Percentiles rank a stretch among this genome's conserved stretches.
phyloP scores from a whole-genome alignment of 176 grass and related monocot genomes.

The Bonia amplexicaulis region DNA sequence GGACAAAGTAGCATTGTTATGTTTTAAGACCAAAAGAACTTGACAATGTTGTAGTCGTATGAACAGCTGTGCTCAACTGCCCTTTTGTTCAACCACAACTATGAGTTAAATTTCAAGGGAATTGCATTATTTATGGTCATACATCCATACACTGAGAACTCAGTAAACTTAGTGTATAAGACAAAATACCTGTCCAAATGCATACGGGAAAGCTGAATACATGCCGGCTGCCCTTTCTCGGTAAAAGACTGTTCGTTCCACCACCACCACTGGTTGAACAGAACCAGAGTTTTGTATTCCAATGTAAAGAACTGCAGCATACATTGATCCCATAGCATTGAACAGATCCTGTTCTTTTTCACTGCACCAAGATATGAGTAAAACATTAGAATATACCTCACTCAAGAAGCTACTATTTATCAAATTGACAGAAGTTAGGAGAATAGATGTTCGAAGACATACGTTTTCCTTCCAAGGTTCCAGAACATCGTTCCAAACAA shows the following conservation, averaged over 20 bases:
- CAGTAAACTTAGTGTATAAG: neutral
- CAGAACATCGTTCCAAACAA: constrained; percentile 86
- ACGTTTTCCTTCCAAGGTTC: constrained; percentile 64
- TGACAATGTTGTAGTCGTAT: neutral
- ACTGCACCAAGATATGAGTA: constrained; percentile 31
- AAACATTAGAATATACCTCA: constrained; percentile 19
- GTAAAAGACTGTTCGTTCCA: constrained; percentile 86
- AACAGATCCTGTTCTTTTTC: constrained; percentile 54
- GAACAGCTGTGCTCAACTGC: neutral
- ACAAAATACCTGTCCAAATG: constrained; percentile 74
- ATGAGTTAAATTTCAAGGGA: neutral
- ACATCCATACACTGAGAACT: neutral
- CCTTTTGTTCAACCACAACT: neutral
- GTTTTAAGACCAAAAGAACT: constrained; percentile 3
- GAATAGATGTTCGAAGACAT: constrained; percentile 20
- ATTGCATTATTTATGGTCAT: neutral
- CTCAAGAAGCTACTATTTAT: neutral
- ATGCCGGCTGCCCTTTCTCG: constrained; percentile 86
- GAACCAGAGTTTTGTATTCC: constrained; percentile 67
- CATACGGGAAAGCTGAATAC: constrained; percentile 95
- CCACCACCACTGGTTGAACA: constrained; percentile 78
- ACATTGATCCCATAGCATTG: constrained; percentile 87
- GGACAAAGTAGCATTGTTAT: constrained; percentile 19
- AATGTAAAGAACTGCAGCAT: constrained; percentile 76
- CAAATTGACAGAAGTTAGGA: neutral